Percentiles rank a stretch among this genome's conserved stretches.
Conservation (phyloP, 163 green algal species). For the Dunaliella salina region DNA sequence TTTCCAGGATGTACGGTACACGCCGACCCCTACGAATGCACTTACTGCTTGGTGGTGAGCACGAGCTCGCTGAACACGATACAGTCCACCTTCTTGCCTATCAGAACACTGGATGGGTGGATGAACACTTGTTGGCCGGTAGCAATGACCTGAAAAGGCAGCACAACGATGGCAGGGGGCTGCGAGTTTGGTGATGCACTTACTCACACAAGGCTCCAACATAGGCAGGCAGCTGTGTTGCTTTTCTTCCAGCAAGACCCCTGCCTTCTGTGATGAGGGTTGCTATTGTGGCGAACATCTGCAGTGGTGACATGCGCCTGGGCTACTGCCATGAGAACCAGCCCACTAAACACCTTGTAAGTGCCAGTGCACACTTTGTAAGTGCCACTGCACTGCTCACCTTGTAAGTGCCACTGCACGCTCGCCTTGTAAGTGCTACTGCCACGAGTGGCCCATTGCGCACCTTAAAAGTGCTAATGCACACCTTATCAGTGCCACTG, state of each 20-base stretch:
- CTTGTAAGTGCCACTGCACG: conserved; percentile 54
- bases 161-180: no score
- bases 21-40: no score
- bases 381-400: conserved; percentile 34
- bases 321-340: no score
- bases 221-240: no score
- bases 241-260: no score
- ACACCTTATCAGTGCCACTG: conserved; percentile 58
- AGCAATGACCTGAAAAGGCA: conserved; percentile 22
- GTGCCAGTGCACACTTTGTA: conserved; percentile 28
- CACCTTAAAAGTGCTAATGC: conserved; percentile 59
- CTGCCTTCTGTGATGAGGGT: no score
- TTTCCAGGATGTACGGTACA: no score
- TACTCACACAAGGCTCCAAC: no score
- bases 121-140: conserved; percentile 48
- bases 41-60: conserved; percentile 75
- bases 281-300: no score
- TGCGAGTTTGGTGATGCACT: no score
- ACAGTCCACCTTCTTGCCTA: conserved; percentile 52
- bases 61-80: conserved; percentile 88
- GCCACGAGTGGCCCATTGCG: neutral
- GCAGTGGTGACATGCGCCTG: neutral
- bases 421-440: no score
- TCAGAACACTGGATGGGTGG: conserved; percentile 79
- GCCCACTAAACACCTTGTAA: conserved; percentile 51